These are phyloP conservation scores for Pterocarpus santalinus DNA, from an alignment of 306 rosid species.

Conservation along the genomic window DNA sequence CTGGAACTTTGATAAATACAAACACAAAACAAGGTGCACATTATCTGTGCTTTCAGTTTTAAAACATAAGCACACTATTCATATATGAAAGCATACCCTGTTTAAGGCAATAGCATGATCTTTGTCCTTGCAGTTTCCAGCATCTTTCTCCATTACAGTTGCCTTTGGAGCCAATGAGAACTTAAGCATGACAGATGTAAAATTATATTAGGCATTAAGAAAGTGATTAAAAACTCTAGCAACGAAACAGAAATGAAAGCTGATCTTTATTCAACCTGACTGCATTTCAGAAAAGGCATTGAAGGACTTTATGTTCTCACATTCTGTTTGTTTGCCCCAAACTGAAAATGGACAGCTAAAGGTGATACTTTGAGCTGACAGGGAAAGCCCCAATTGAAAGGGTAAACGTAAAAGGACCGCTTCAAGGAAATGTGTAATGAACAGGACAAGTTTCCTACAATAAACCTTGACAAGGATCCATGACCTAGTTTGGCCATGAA, in stretches of 20 bases:
- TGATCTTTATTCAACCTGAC: constrained; percentile 23
- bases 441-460: constrained; percentile 22
- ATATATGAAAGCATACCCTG: constrained; percentile 41
- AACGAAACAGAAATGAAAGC: neutral
- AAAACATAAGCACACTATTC: constrained; percentile 28
- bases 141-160: constrained; percentile 40
- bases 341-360: constrained; percentile 30
- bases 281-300: neutral
- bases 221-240: constrained; percentile 14
- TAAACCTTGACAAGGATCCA: neutral
- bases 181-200: constrained; percentile 32
- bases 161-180: constrained; percentile 41
- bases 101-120: constrained; percentile 25
- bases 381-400: constrained; percentile 6
- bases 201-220: constrained; percentile 26
- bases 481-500: constrained; percentile 33
- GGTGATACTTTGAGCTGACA: constrained; percentile 1
- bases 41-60: constrained; percentile 12
- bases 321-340: constrained; percentile 17
- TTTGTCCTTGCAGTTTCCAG: constrained; percentile 37
- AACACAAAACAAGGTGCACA: constrained; percentile 23
- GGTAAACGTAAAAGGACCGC: neutral
- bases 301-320: constrained; percentile 18
- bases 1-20: constrained; percentile 14
- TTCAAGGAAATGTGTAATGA: constrained; percentile 3